A percentile compares a stretch with the other conserved stretches of the same genome.
These are phyloP conservation scores for Alternaria incomplexa DNA, from an alignment of 2,329 filamentous ascomycete genomes.

Conservation along the genomic window DNA sequence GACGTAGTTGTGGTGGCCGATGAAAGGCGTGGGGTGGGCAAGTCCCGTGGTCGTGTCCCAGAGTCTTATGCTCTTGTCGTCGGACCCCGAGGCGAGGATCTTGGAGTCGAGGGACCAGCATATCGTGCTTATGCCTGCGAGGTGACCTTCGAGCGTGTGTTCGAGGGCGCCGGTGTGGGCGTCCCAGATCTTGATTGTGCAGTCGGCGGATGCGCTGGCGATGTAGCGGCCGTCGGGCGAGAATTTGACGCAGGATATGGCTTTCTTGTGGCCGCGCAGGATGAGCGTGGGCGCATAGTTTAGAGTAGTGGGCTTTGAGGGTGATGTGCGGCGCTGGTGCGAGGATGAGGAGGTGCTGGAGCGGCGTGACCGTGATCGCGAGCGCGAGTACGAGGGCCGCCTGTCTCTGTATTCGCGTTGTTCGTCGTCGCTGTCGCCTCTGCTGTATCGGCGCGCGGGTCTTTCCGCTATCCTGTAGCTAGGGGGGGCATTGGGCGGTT, in stretches of 20 bases:
- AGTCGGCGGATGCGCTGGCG: conserved; percentile 85
- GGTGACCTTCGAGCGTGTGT: conserved; percentile 89
- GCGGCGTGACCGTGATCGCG: conserved; percentile 16
- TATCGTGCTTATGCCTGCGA: conserved; percentile 89
- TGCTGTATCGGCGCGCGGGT: conserved; percentile 44
- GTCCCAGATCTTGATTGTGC: conserved; percentile 90
- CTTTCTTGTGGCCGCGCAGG: conserved; percentile 77
- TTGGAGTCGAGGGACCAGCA: conserved; percentile 93
- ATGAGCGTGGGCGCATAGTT: conserved; percentile 74
- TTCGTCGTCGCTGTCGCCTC: conserved; percentile 41
- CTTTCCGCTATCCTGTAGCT: conserved; percentile 42
- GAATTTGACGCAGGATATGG: conserved; percentile 85
- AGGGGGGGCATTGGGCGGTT: conserved; percentile 35
- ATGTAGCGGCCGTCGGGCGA: conserved; percentile 91
- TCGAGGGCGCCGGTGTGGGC: conserved; percentile 77
- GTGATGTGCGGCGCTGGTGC: conserved; percentile 37
- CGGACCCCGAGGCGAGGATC: conserved; percentile 86
- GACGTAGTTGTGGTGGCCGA: conserved; percentile 95
- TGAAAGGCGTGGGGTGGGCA: conserved; percentile 66
- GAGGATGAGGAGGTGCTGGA: conserved; percentile 25
- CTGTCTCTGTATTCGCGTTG: conserved; percentile 33
- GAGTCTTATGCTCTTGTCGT: conserved; percentile 93
- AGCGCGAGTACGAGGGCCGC: conserved; percentile 25
- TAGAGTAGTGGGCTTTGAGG: conserved; percentile 62
- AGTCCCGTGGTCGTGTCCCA: conserved; percentile 76